A percentile compares a stretch with the other conserved stretches of the same genome.
These are phyloP conservation scores for Pseudognaphalium luteoalbum DNA, from an alignment of 129 eudicot genomes.

Conservation along the genomic window DNA sequence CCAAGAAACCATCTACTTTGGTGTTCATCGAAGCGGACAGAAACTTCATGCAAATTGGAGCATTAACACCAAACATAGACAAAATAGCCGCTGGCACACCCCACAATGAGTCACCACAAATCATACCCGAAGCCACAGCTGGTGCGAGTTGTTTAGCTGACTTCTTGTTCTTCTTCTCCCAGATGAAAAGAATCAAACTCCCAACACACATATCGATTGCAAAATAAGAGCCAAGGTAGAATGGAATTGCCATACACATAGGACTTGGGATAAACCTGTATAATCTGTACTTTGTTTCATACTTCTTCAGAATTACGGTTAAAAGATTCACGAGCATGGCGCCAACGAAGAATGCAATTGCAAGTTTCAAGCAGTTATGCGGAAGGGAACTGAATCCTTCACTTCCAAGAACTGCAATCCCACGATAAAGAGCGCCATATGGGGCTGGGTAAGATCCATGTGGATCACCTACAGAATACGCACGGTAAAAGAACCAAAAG, in stretches of 20 bases:
- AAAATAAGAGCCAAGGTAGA: constrained; percentile 66
- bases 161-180: constrained; percentile 52
- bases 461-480: constrained; percentile 55
- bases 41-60: constrained; percentile 76
- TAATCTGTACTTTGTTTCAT: constrained; percentile 42
- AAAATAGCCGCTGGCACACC: constrained; percentile 57
- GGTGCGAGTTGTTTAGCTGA: constrained; percentile 45
- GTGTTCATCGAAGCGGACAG: constrained; percentile 32
- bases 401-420: constrained; percentile 60
- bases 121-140: constrained; percentile 72
- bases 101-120: constrained; percentile 80
- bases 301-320: constrained; percentile 20
- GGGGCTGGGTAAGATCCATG: constrained; percentile 65
- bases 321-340: constrained; percentile 37
- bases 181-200: constrained; percentile 52
- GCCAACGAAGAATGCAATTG: constrained; percentile 38
- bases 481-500: constrained; percentile 69
- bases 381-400: constrained; percentile 67
- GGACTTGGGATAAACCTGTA: constrained; percentile 60
- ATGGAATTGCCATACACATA: constrained; percentile 85
- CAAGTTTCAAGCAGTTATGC: constrained; percentile 46
- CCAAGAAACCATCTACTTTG: constrained; percentile 22
- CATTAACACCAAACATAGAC: constrained; percentile 49
- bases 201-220: constrained; percentile 78
- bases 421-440: constrained; percentile 47